Base-by-base conservation (phyloP, 805 yeast species). In the Kuraishia cidri region DNA sequence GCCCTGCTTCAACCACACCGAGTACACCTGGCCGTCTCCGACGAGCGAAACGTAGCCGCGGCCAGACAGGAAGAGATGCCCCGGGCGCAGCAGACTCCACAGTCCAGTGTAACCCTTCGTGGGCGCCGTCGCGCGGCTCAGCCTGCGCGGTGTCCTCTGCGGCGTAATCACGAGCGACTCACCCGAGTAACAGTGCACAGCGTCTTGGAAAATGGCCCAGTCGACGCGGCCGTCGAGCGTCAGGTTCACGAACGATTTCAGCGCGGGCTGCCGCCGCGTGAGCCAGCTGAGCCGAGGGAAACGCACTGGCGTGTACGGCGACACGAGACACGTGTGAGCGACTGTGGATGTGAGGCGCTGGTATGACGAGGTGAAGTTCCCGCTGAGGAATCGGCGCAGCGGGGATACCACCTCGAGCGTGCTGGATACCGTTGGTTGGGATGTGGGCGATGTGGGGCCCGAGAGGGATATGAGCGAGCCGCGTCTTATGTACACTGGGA, bases 221-320 rank as follows among this genome's bases (percentile, higher is more conserved):
- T 78, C 86, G 13, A 50, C 49, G 1, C 70, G 56, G 2, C 86
- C 86, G 40, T 78, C 81, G 36, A 78, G 46, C 3, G 56, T 38
- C 17, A 78, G 36, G 26, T 53, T 58, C 7, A 63, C 65, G 39
- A 72, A 64, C 3, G 75, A 56, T 30, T 58, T 64, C 13, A 53
- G 29, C 36, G 44, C 33, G 27, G 40, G 29, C 39, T 31, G 16
- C 39, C 39, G 30, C 13, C 24, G 22, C 8, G 29, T 12, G 22
- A 11, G 32, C 26, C 30, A 26, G 7, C 30, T 23, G 2, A 26
- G 9, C 4, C 28, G 13, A 47, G 45, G n/a, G 41, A 35, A 34
- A 15, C n/a, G n/a, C n/a, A n/a, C n/a, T n/a, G 38, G 35, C 6
- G 39, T 44, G 25, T 46, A 51, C 2, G 74, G 58, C 11, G 71